phyloP scores from a whole-genome alignment of 2,329 filamentous ascomycete species.

The Curvularia spicifera region DNA sequence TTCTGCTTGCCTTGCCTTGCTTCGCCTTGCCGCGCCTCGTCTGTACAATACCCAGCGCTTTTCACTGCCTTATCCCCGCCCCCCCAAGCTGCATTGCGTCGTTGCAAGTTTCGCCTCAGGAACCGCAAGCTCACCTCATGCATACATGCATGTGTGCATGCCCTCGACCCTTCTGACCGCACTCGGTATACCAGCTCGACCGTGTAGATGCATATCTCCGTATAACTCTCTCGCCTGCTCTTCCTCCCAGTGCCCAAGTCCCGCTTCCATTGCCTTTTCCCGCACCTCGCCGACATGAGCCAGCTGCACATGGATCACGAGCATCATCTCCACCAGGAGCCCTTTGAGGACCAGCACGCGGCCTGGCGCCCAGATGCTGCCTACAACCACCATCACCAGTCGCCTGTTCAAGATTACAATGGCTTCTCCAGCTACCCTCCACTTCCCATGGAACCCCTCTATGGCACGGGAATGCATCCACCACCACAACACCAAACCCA shows the following conservation, averaged over 20 bases:
- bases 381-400: conserved; percentile 48
- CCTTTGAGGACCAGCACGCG: conserved; percentile 44
- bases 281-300: conserved; percentile 42
- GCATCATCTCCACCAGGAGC: conserved; percentile 44
- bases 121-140: conserved; percentile 44
- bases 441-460: conserved; percentile 51
- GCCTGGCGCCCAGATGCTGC: conserved; percentile 42
- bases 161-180: conserved; percentile 42
- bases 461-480: conserved; percentile 48
- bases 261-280: conserved; percentile 24
- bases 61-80: conserved; percentile 38
- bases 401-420: conserved; percentile 51
- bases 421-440: conserved; percentile 48
- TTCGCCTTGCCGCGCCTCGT: no score
- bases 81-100: conserved; percentile 31
- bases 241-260: conserved; percentile 21
- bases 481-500: conserved; percentile 40
- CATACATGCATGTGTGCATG: conserved; percentile 41
- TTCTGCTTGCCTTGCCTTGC: not conserved
- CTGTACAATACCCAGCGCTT: conserved; percentile 24
- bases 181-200: conserved; percentile 38
- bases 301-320: conserved; percentile 53
- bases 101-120: conserved; percentile 45
- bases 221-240: conserved; percentile 35
- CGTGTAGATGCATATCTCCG: conserved; percentile 44